Evolutionary conservation across 768 basidiomycete species (phyloP).

Genomic region (Neoboletus subvelutipes): DNA sequence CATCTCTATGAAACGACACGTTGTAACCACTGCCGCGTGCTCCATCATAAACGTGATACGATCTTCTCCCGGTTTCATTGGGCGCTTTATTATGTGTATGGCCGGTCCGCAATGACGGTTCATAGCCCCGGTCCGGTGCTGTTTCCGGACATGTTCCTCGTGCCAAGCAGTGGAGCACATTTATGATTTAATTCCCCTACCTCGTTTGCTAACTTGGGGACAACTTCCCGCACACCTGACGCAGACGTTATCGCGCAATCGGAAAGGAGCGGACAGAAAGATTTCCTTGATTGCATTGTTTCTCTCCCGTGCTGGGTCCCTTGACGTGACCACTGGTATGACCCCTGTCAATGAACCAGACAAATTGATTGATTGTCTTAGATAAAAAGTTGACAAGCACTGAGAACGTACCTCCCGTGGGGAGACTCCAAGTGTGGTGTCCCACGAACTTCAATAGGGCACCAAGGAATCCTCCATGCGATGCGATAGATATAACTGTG

Average conservation of each 20-base stretch:
- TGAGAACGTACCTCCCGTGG: slow-evolving; percentile 55
- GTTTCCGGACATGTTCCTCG: slow-evolving; percentile 2
- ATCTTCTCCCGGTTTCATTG: slow-evolving; percentile 1
- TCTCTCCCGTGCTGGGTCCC: not conserved
- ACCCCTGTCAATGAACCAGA: slow-evolving; percentile 5
- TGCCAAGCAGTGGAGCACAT: slow-evolving; percentile 2
- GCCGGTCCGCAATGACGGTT: not conserved
- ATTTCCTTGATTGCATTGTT: not conserved
- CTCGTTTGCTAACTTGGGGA: not conserved
- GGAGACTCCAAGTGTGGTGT: slow-evolving; percentile 40
- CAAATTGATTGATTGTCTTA: not conserved
- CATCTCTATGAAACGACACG: not conserved
- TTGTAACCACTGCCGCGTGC: slow-evolving; percentile 8
- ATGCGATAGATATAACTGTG: slow-evolving; percentile 59
- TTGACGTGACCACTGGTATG: slow-evolving; percentile 9
- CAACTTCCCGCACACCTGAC: not conserved
- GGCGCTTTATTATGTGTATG: not conserved
- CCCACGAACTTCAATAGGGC: slow-evolving; percentile 48
- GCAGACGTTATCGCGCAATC: not conserved
- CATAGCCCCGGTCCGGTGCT: not conserved
- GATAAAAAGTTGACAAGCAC: not conserved
- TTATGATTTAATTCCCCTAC: not conserved
- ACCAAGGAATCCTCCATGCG: slow-evolving; percentile 59
- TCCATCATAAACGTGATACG: slow-evolving; percentile 6
- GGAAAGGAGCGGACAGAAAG: not conserved